phyloP scores from a whole-genome alignment of 1,284 basidiomycete species.

The Vanrija sp. region DNA sequence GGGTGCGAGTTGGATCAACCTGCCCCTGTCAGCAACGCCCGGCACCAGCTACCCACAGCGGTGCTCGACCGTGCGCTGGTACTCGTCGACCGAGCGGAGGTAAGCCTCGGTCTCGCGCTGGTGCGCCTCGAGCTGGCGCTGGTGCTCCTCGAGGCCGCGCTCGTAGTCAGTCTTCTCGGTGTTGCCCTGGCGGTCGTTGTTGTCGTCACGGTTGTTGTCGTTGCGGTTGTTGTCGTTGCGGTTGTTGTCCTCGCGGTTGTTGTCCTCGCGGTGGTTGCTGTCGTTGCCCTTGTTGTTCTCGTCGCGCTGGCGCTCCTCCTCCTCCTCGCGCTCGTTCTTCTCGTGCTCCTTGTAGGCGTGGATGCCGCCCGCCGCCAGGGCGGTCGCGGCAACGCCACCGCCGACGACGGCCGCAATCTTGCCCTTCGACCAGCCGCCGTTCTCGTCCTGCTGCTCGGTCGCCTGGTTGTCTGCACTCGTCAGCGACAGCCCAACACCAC shows the following conservation, averaged over 20 bases:
- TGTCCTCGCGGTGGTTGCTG: not conserved
- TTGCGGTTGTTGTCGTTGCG: not conserved
- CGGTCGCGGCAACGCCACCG: conserved; percentile 2
- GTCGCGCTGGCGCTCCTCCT: not conserved
- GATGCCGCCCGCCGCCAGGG: not conserved
- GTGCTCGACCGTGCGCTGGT: conserved; percentile 5
- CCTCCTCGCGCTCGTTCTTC: conserved; percentile 3
- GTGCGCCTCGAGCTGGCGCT: conserved; percentile 8
- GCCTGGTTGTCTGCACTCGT: not conserved
- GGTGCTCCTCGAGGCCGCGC: conserved; percentile 4
- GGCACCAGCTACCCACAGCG: not conserved
- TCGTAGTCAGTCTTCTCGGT: not conserved
- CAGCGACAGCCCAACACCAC: not conserved
- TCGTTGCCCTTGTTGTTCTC: not conserved
- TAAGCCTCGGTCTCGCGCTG: not conserved
- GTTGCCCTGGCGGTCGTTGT: not conserved
- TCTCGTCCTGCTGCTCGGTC: not conserved
- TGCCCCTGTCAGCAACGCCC: no score
- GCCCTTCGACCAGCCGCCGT: conserved; percentile 12
- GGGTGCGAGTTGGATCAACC: no score
- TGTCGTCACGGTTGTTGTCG: not conserved
- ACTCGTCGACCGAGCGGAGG: conserved; percentile 1
- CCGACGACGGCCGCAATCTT: conserved; percentile 6
- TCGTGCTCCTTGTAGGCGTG: conserved; percentile 6
- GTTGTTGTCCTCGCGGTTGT: not conserved